Evolutionary conservation across 768 basidiomycete species (phyloP).

Genomic region (Termitomyces sp.): DNA sequence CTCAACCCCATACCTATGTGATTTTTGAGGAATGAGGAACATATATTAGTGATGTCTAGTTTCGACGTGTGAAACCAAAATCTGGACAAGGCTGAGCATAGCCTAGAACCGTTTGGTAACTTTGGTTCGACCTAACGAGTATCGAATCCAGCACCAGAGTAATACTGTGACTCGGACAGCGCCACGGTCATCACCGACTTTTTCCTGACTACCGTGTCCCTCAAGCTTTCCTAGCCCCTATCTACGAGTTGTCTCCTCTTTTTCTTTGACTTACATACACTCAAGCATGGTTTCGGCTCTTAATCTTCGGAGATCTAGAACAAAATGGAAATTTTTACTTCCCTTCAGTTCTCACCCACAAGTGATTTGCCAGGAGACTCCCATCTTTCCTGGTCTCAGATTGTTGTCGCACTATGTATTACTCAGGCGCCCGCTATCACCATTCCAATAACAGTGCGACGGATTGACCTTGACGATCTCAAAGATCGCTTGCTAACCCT

Average conservation of each 20-base stretch:
- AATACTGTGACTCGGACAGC: background rate
- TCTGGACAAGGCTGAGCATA: background rate
- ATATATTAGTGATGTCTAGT: background rate
- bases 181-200: background rate
- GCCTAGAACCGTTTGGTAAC: background rate
- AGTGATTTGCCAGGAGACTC: background rate
- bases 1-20: background rate
- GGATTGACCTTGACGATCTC: background rate
- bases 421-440: background rate
- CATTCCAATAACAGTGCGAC: background rate
- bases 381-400: background rate
- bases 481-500: background rate
- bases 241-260: background rate
- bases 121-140: background rate
- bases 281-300: background rate
- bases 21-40: background rate
- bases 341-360: background rate
- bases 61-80: background rate
- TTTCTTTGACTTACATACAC: background rate
- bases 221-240: background rate
- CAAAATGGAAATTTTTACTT: background rate
- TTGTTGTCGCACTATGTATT: background rate
- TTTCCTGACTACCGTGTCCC: background rate
- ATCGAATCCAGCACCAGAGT: background rate
- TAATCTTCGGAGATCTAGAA: background rate